A percentile compares a stretch with the other conserved stretches of the same genome.
These are phyloP conservation scores for Martiniozyma asiatica DNA, from an alignment of 1,139 yeast species.

Conservation along the genomic window DNA sequence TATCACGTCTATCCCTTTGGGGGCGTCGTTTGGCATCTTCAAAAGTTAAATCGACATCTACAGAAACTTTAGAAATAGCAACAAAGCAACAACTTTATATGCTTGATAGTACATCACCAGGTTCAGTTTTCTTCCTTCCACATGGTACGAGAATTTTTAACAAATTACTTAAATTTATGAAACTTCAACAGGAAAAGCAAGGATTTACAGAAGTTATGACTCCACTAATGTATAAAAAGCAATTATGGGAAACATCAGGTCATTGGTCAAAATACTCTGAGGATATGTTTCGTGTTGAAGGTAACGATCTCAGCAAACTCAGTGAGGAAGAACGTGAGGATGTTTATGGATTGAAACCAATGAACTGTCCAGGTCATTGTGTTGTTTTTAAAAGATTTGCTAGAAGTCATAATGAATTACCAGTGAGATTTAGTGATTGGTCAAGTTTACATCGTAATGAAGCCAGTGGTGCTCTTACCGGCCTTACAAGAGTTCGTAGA, in stretches of 20 bases:
- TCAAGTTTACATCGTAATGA: constrained; percentile 94
- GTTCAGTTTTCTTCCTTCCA: constrained; percentile 79
- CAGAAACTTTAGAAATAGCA: constrained; percentile 38
- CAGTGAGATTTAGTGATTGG: constrained; percentile 82
- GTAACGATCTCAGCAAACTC: constrained; percentile 26
- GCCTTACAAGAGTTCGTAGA: constrained; percentile 87
- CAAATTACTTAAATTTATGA: constrained; percentile 69
- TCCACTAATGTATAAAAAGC: constrained; percentile 77
- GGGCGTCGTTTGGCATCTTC: too few relatives aligned
- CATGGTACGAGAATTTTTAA: constrained; percentile 85
- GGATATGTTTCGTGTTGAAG: constrained; percentile 80
- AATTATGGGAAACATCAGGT: constrained; percentile 85
- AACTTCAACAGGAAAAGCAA: constrained; percentile 62
- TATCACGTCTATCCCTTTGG: too few relatives aligned
- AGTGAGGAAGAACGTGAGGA: constrained; percentile 17
- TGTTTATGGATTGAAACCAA: constrained; percentile 78
- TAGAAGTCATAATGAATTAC: constrained; percentile 81
- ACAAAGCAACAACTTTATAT: constrained; percentile 60
- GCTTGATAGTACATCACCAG: constrained; percentile 74
- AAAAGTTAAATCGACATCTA: constrained; percentile 15
- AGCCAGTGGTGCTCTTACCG: constrained; percentile 87
- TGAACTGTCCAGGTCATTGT: constrained; percentile 99
- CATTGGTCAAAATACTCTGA: constrained; percentile 94
- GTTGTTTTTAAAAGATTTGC: constrained; percentile 71
- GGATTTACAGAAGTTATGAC: constrained; percentile 92